These are phyloP conservation scores for Populus ilicifolia DNA, from an alignment of 345 rosid species.

Conservation along the genomic window DNA sequence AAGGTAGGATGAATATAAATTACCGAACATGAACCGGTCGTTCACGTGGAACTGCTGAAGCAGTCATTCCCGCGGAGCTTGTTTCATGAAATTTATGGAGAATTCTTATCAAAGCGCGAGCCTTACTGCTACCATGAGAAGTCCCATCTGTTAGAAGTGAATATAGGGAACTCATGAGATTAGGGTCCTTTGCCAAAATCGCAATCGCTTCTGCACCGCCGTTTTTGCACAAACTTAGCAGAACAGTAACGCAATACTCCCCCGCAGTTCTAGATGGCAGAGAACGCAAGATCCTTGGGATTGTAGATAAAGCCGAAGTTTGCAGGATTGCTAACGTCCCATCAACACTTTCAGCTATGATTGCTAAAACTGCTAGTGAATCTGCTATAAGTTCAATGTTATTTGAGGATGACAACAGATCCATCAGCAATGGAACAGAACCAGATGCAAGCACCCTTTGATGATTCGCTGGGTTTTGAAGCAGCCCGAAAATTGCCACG, in stretches of 20 bases:
- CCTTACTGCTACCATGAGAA: conserved; percentile 38
- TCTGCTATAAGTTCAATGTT: conserved; percentile 51
- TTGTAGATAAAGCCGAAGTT: conserved; percentile 39
- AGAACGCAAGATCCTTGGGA: conserved; percentile 35
- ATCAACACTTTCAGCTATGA: conserved; percentile 43
- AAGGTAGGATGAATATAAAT: not conserved
- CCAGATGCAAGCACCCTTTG: conserved; percentile 55
- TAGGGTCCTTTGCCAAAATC: conserved; percentile 30
- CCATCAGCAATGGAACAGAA: conserved; percentile 41
- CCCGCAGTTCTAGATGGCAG: conserved; percentile 37
- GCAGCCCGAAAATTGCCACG: conserved; percentile 53
- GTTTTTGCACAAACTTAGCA: conserved; percentile 46
- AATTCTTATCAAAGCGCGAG: conserved; percentile 37
- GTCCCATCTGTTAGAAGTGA: conserved; percentile 43
- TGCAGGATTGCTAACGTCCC: conserved; percentile 49
- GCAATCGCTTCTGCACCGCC: conserved; percentile 48
- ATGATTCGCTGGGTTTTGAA: conserved; percentile 42
- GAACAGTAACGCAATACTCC: conserved; percentile 53
- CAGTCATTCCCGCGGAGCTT: conserved; percentile 19
- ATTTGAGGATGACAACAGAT: conserved; percentile 35
- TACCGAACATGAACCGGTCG: conserved; percentile 20
- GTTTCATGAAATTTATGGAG: conserved; percentile 43
- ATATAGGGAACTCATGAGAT: conserved; percentile 43
- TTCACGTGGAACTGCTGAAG: conserved; percentile 21
- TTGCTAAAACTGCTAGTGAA: conserved; percentile 58